Percentiles rank a stretch among this genome's conserved stretches.
Evolutionary conservation across 2,329 filamentous ascomycete species (phyloP).

Genomic region (Penicillium frequentans): DNA sequence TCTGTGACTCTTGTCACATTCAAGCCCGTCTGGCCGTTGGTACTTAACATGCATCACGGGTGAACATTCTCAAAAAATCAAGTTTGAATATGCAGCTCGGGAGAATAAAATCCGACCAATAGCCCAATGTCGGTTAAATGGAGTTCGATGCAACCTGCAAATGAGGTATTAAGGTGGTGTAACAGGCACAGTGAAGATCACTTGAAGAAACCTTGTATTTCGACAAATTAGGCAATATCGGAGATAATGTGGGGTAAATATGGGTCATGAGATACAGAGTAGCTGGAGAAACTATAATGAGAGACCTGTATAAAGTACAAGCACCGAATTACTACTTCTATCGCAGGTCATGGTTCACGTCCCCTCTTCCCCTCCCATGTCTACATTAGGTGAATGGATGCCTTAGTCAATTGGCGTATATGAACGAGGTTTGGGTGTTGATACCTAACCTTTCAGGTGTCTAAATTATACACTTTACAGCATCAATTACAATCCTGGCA

Average conservation of each 20-base stretch:
- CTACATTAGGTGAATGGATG: too few species aligned
- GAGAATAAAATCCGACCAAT: neutral
- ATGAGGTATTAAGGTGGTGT: neutral
- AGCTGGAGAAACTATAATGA: too few species aligned
- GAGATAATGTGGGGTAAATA: slow-evolving; percentile 2
- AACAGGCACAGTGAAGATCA: neutral
- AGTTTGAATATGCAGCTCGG: neutral
- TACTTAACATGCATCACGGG: neutral
- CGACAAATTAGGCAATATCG: neutral
- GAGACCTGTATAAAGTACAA: too few species aligned
- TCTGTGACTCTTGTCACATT: neutral
- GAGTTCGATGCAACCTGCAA: neutral
- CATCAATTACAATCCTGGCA: too few species aligned
- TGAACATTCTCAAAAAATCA: neutral
- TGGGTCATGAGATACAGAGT: neutral
- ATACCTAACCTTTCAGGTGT: too few species aligned
- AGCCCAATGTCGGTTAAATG: neutral
- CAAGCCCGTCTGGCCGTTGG: neutral
- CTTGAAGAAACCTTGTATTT: neutral
- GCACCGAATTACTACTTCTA: too few species aligned
- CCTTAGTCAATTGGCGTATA: too few species aligned
- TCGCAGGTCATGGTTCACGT: too few species aligned
- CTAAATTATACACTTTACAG: too few species aligned
- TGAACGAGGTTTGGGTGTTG: too few species aligned
- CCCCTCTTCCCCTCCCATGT: too few species aligned